Percentiles rank a stretch among this genome's conserved stretches.
Conservation (phyloP, 495 filamentous ascomycete genomes). For the Penicillium psychrofluorescens region DNA sequence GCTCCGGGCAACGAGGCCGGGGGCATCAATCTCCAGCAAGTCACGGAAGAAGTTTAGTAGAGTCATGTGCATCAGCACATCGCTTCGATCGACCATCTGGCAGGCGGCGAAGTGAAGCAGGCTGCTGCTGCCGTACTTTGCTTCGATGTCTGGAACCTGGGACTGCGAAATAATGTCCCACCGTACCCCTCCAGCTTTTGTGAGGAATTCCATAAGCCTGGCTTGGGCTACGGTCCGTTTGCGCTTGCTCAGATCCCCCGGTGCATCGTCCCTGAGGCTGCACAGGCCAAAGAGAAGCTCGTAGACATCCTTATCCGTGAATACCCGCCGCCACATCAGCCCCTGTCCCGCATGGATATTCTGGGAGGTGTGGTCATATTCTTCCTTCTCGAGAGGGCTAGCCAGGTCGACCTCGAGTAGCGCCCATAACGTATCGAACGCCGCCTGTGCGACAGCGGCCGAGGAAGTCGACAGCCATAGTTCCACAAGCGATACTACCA, state of each 20-base stretch:
- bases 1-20: conserved; percentile 25
- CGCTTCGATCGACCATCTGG: conserved; percentile 66
- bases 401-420: conserved; percentile 61
- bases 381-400: conserved; percentile 33
- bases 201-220: conserved; percentile 62
- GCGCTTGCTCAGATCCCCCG: conserved; percentile 42
- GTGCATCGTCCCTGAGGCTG: conserved; percentile 35
- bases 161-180: conserved; percentile 53
- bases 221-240: conserved; percentile 75
- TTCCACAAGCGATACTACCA: conserved; percentile 55
- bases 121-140: conserved; percentile 45
- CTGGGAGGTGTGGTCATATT: conserved; percentile 27
- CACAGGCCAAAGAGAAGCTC: conserved; percentile 55
- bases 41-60: conserved; percentile 69
- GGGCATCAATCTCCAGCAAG: conserved; percentile 45
- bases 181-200: conserved; percentile 57
- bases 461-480: conserved; percentile 67
- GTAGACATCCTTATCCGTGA: conserved; percentile 62
- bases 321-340: conserved; percentile 64
- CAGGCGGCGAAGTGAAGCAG: conserved; percentile 68
- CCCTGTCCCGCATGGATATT: conserved; percentile 50
- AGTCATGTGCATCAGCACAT: conserved; percentile 74
- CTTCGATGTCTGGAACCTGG: conserved; percentile 54
- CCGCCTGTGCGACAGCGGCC: conserved; percentile 67
- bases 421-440: conserved; percentile 55